Conservation (phyloP, 2,329 filamentous ascomycete species). For the Xylariaceae sp. region DNA sequence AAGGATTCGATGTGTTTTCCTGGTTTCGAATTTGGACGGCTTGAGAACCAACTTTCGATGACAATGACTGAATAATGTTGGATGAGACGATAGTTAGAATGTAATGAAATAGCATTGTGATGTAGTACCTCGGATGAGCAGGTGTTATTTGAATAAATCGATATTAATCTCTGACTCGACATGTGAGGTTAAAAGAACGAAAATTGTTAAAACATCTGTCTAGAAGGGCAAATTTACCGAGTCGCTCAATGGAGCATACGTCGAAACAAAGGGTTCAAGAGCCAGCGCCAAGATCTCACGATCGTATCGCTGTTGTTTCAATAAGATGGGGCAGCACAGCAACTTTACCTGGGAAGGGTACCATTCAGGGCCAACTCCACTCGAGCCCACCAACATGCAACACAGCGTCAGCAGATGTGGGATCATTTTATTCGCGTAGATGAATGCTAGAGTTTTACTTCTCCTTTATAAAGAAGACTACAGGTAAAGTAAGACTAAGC, state of each 20-base stretch:
- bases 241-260: neutral
- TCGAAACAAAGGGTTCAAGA: neutral
- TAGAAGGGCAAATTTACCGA: conserved; percentile 7
- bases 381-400: conserved; percentile 29
- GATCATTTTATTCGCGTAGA: conserved; percentile 14
- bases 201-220: neutral
- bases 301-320: conserved; percentile 27
- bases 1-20: too few relatives aligned
- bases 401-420: conserved; percentile 24
- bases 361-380: conserved; percentile 29
- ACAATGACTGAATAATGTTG: too few relatives aligned
- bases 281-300: conserved; percentile 17
- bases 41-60: too few relatives aligned
- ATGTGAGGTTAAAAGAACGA: neutral
- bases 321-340: conserved; percentile 26
- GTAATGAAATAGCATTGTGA: too few relatives aligned
- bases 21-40: too few relatives aligned
- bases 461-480: conserved; percentile 12
- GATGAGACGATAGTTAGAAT: too few relatives aligned
- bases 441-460: conserved; percentile 11
- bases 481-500: conserved; percentile 8
- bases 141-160: too few relatives aligned
- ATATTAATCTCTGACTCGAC: neutral
- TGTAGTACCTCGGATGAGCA: too few relatives aligned
- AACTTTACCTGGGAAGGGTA: conserved; percentile 20